Percentiles rank a stretch among this genome's conserved stretches.
These are phyloP conservation scores for Blastobotrys apis DNA, from an alignment of 1,139 yeast genomes.

Conservation along the genomic window DNA sequence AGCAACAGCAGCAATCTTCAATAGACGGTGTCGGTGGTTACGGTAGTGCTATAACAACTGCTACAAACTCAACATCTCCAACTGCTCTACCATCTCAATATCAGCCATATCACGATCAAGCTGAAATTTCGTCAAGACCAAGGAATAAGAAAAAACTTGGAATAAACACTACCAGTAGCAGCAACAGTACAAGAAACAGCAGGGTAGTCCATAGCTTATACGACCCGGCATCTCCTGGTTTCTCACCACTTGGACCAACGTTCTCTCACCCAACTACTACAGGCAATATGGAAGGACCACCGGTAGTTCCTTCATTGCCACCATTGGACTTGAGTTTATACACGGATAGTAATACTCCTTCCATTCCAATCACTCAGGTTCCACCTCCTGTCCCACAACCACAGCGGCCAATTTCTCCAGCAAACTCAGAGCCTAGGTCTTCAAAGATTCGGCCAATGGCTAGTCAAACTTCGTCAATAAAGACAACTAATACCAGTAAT, in stretches of 20 bases:
- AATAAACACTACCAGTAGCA: conserved; percentile 15
- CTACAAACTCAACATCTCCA: background rate
- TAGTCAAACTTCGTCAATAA: conserved; percentile 4
- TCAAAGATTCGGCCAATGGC: conserved; percentile 4
- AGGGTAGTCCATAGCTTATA: background rate
- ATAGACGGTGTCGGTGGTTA: conserved; percentile 1
- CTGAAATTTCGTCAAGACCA: conserved; percentile 13
- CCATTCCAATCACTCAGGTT: too few relatives aligned
- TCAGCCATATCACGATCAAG: background rate
- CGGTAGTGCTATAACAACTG: conserved; percentile 15
- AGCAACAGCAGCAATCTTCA: too few relatives aligned
- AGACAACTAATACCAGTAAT: background rate
- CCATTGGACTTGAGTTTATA: too few relatives aligned
- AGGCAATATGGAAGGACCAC: background rate
- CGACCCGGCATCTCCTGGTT: background rate
- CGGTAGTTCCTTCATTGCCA: background rate
- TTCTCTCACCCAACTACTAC: background rate
- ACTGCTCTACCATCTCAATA: background rate
- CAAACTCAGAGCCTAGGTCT: too few relatives aligned
- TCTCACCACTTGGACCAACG: background rate
- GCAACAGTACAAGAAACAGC: conserved; percentile 6
- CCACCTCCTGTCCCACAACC: too few relatives aligned
- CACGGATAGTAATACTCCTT: too few relatives aligned
- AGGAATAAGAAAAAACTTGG: conserved; percentile 22
- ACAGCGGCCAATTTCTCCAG: too few relatives aligned